These are phyloP conservation scores for Emergomyces africanus DNA, from an alignment of 2,329 filamentous ascomycete genomes.

Conservation along the genomic window DNA sequence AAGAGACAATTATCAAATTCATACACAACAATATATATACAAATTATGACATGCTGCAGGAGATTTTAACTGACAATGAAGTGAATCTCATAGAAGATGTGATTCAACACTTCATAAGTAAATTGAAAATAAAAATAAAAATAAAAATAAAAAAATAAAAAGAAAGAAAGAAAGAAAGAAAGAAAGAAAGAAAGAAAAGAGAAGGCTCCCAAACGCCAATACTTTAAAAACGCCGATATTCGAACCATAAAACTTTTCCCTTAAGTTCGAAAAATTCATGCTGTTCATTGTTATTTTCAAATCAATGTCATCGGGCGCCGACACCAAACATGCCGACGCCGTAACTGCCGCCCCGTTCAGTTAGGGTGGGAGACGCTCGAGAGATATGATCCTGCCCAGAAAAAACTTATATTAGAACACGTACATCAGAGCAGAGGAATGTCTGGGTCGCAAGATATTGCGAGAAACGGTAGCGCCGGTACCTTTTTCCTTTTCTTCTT, in stretches of 20 bases:
- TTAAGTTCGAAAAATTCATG: slow-evolving; percentile 11
- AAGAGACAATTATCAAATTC: no score
- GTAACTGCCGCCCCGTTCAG: slow-evolving; percentile 30
- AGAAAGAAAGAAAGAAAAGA: slow-evolving; percentile 7
- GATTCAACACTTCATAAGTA: no score
- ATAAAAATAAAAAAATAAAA: no score
- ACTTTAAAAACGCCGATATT: slow-evolving; percentile 4
- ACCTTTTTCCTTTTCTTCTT: slow-evolving; percentile 40
- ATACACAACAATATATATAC: no score
- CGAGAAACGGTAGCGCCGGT: slow-evolving; percentile 12
- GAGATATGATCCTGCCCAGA: slow-evolving; percentile 27
- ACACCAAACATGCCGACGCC: slow-evolving; percentile 35
- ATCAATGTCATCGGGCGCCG: slow-evolving; percentile 26
- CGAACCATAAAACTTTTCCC: slow-evolving; percentile 5
- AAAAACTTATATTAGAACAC: slow-evolving; percentile 3
- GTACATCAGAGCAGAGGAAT: not conserved
- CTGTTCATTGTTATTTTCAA: slow-evolving; percentile 7
- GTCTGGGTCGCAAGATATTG: slow-evolving; percentile 4
- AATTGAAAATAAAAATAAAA: no score
- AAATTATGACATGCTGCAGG: no score
- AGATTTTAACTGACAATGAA: no score
- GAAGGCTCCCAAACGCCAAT: slow-evolving; percentile 1
- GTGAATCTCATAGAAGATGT: no score
- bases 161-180: no score
- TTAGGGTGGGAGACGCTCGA: slow-evolving; percentile 26